Percentiles rank a stretch among this genome's conserved stretches.
phyloP scores from a whole-genome alignment of 2,329 filamentous ascomycete genomes.

The Penicillium psychrosexuale region DNA sequence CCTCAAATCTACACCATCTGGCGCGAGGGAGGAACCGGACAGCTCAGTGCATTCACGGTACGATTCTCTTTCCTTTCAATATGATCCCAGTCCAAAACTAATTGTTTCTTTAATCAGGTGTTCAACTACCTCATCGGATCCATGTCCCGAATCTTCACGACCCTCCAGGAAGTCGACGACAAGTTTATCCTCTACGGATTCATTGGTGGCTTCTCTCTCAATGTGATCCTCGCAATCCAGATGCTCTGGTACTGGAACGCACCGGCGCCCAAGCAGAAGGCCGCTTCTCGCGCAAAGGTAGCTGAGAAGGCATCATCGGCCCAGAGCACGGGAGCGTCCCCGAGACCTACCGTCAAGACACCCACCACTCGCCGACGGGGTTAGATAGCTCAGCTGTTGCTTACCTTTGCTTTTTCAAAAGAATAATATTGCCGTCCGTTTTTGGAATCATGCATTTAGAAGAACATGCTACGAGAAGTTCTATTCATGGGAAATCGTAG shows the following conservation, averaged over 20 bases:
- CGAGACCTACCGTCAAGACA: conserved; percentile 45
- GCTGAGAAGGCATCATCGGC: conserved; percentile 32
- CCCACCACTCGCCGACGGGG: conserved; percentile 57
- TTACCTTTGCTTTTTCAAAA: conserved; percentile 11
- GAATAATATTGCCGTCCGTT: conserved; percentile 14
- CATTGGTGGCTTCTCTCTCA: conserved; percentile 85
- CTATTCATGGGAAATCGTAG: not conserved
- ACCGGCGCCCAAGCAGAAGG: conserved; percentile 43
- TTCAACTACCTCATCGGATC: conserved; percentile 97
- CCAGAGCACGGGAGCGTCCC: conserved; percentile 42
- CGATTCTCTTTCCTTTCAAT: conserved; percentile 37
- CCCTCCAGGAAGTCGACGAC: conserved; percentile 94
- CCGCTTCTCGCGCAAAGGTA: conserved; percentile 23
- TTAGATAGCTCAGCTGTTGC: conserved; percentile 32
- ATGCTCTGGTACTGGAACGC: conserved; percentile 97
- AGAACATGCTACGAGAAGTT: not conserved
- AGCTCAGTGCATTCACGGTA: conserved; percentile 94
- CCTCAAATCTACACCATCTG: conserved; percentile 90
- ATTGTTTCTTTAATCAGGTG: conserved; percentile 57
- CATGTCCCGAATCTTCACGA: conserved; percentile 93
- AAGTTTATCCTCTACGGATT: conserved; percentile 95
- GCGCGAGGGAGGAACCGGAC: conserved; percentile 81
- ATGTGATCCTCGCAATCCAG: conserved; percentile 79
- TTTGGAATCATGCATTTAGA: conserved; percentile 6
- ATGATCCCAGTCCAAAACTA: not conserved